Evolutionary conservation across 768 basidiomycete genomes (phyloP), one percentile per base, ranked within the genome.

Genomic region (Calocybe gangraenosa): DNA sequence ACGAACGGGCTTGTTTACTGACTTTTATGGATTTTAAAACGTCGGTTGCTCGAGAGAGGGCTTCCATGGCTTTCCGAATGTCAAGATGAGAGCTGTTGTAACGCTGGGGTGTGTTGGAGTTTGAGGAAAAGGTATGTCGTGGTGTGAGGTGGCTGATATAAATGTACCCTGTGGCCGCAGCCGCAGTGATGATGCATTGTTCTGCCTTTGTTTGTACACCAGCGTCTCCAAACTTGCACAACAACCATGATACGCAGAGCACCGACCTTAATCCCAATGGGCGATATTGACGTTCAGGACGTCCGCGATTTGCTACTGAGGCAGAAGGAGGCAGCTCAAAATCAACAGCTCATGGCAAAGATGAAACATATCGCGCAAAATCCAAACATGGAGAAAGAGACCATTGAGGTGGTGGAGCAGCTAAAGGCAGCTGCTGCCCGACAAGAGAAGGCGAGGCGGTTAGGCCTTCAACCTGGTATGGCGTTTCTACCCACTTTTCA

Each of bases 211-310:
- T 52, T 55, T 53, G 51, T 44, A 46, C 49, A 37, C 48, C 48
- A 37, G 46, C 17, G 45, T 42, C 46, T 44, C 48, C 44, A 50
- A 43, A 36, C 42, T 47, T 34, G 38, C 44, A 17, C 30, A 35
- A 35, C 31, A 50, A 38, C 37, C 36, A 81, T 92, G 89, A 86
- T 92, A 58, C 80, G 89, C 40, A 74, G 88, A 39, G 72, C 75
- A 17, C 87, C 89, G 4, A 88, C 88, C 1, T 72, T 85, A 44
- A 85, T 92, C 51, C 76, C 75, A 21, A 80, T 92, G 78, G 78
- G 70, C 49, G 87, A 90, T 61, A 62, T 71, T 17, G 89, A 91
- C 60, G 82, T 92, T 21, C 84, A 90, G 66, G 87, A 88, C 50
- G 70, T 90, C 33, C 79, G 87, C 33, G 78, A 82, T 39, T 62